Evolutionary conservation across 805 yeast genomes (phyloP), one percentile per base, ranked within the genome.

Genomic region (Pichia pseudocactophila): DNA sequence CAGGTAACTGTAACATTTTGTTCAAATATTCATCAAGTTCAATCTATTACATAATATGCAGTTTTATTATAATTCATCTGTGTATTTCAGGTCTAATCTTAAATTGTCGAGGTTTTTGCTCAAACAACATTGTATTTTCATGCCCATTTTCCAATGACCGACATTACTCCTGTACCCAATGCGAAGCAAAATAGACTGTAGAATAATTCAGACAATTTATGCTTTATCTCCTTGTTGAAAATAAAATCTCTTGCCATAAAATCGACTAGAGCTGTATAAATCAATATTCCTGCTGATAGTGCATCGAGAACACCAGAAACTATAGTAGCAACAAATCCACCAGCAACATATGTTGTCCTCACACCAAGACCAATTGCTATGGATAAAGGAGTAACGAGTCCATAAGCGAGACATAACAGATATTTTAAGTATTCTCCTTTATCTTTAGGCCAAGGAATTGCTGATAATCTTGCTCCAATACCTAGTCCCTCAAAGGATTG

Each of bases 401-500:
- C 59, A 56, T 65, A 79, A 25, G 61, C 71, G 67, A 34, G 69
- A 74, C 51, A 73, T 13, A 83, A 80, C 1, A 76, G 66, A 45
- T 55, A 64, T 52, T 69, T 65, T 50, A 53, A 56, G 16, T 40
- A 43, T 30, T 49, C 46, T 5, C 49, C 47, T 52, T 35, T 42
- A 37, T 33, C 47, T 42, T 16, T 11, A 15, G 71, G 70, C 71
- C 71, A 67, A 34, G 57, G 55, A 2, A 74, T 64, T 15, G 69
- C 71, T 1, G 84, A 78, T 30, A 82, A 67, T 59, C 94, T 73
- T 3, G 88, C 71, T 30, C 92, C 92, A 50, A 84, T 68, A 48
- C 92, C 94, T 39, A 84, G 66, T 39, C 94, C 94, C 64, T 84
- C 94, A 56, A 84, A 83, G 65, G 78, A 68, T 62, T 84, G 94